phyloP scores from a whole-genome alignment of 2,329 filamentous ascomycete genomes.

The Lachnellula arida region DNA sequence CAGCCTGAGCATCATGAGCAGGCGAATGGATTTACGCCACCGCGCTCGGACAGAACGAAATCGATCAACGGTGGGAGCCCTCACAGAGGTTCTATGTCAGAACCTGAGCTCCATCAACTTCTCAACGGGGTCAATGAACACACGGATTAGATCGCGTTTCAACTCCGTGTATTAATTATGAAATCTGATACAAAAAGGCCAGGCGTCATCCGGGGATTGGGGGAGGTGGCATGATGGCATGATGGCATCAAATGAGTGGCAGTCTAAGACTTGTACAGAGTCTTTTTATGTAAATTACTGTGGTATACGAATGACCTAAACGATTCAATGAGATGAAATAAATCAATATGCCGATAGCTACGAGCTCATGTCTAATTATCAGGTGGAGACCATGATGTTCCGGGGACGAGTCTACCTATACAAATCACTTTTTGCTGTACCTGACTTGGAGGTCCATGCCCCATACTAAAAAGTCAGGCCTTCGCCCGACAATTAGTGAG shows the following conservation, averaged over 20 bases:
- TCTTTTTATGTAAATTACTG: background rate
- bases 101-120: background rate
- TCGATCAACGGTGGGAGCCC: conserved; percentile 30
- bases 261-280: too few relatives aligned
- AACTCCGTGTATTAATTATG: background rate
- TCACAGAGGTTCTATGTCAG: conserved; percentile 9
- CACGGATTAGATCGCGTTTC: background rate
- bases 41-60: conserved; percentile 27
- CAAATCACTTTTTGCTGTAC: too few relatives aligned
- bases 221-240: background rate
- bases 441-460: too few relatives aligned
- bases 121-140: conserved; percentile 2
- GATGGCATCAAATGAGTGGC: background rate
- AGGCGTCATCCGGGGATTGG: too few relatives aligned
- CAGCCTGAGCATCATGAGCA: conserved; percentile 11
- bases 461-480: too few relatives aligned
- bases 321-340: too few relatives aligned
- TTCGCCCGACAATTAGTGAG: background rate
- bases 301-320: background rate
- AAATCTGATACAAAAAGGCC: background rate
- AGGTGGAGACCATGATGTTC: too few relatives aligned
- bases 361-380: background rate
- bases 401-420: too few relatives aligned
- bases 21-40: conserved; percentile 29
- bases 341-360: background rate